Evolutionary conservation across 345 rosid genomes (phyloP), one percentile per base, ranked within the genome.

Genomic region (Ailanthus altissimus): DNA sequence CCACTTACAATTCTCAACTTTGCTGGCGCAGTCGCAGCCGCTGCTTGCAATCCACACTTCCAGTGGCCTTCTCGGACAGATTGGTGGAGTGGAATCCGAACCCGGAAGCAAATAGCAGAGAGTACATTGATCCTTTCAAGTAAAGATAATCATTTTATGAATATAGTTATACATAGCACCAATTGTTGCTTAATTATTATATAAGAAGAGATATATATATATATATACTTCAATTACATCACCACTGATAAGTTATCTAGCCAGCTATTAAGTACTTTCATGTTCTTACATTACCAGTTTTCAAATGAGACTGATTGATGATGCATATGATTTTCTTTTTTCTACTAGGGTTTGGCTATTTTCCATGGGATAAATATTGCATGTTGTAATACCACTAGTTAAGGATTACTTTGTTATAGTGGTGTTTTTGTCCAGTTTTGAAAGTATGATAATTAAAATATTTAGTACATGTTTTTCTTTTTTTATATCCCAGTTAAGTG

Each of bases 71-170:
- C 75, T 80, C 90, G 1, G 94, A 90, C 83, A 69, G 88, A 66
- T 56, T 90, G 77, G 92, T 97, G 98, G 97, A 94, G 46, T 94
- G 98, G 98, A 94, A 87, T 79, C 93, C 91, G n/a, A 69, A 86
- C 65, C 89, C 91, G 7, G 94, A 93, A 53, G 87, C 85, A 26
- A 83, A 54, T 6, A 53, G 70, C 82, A 83, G 81, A 81, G 90
- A 89, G 56, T 84, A 74, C 86, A 84, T 73, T 74, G 84, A 81
- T 72, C 86, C 90, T 45, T 94, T 94, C 84, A 92, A 91, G 93
- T 89, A n/a, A n/a, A n/a, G n/a, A n/a, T n/a, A n/a, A n/a, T n/a
- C n/a, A n/a, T n/a, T n/a, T n/a, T n/a, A n/a, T n/a, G n/a, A n/a
- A n/a, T n/a, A n/a, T n/a, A n/a, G n/a, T n/a, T n/a, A n/a, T n/a